Evolutionary conservation across 169 alveolate species (phyloP), one percentile per base, ranked within the genome.

Genomic region (Plasmodium billcollinsi): DNA sequence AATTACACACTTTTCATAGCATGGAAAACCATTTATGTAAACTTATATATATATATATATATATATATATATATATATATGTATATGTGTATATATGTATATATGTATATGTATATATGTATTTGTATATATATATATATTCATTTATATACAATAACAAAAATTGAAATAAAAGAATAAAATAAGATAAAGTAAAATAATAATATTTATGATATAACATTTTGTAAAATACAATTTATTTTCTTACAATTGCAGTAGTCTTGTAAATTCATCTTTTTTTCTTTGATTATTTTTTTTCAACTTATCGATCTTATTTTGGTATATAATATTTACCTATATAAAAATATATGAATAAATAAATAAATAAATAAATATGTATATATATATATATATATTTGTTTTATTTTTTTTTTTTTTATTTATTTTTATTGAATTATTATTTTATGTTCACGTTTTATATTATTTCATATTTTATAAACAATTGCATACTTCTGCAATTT

Each of bases 291-390:
- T 71, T 49, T 83, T 83, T 63, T 83, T 83, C 67, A 83, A 49
- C 86, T 83, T 83, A 21, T 83, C 91, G 58, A 83, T 83, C 58
- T 69, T 67, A 47, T 83, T 83, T 63, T 83, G 86, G 47, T 83
- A 83, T 43, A 70, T 58, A 20, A 71, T 69, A 20, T 69, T 83
- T 33, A 69, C 85, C 91, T 83, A 52, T 7, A 49, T 2, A 24
- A 1, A 66, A 66, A 66, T n/a, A 11, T 15, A 71, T 18, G 21
- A 49, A 47, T 39, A 15, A 61, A 24, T 11, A 61, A 0, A 12
- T 5, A 62, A 18, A n/a, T 62, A n/a, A 18, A 18, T 18, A 62
- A 5, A n/a, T 12, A n/a, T 62, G 3, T 24, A 18, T 18, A 62
- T 33, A 33, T 33, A 33, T 33, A 33, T 33, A 33, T 33, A 33